Evolutionary conservation across 495 filamentous ascomycete genomes (phyloP).

Genomic region (Cercophora scortea): DNA sequence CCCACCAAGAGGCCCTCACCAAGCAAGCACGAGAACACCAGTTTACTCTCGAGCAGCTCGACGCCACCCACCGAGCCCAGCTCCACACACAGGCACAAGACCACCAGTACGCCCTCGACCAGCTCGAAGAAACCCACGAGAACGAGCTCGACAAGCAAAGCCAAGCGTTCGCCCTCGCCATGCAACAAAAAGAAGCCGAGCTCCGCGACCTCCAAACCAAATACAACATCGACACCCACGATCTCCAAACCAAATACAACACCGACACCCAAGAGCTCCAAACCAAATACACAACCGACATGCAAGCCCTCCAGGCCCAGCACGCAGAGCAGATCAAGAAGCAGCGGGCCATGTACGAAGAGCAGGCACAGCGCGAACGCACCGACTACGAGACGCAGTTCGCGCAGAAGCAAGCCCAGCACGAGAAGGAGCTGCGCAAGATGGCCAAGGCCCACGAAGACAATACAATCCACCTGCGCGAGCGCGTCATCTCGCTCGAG

Average conservation of each 20-base stretch:
- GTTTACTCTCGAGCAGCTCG: background rate
- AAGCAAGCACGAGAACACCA: no score
- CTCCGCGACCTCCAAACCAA: background rate
- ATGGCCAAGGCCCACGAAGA: conserved; percentile 1
- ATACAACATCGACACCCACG: no score
- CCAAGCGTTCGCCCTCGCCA: background rate
- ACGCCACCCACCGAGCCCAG: background rate
- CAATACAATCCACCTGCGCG: background rate
- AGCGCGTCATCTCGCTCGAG: conserved; percentile 9
- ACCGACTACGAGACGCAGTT: background rate
- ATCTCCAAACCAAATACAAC: no score
- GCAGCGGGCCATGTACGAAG: background rate
- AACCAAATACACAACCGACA: no score
- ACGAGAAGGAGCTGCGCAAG: background rate
- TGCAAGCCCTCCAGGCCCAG: no score
- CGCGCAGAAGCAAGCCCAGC: background rate
- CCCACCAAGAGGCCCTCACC: background rate
- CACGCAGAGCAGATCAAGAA: background rate
- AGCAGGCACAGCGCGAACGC: background rate
- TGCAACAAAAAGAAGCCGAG: background rate
- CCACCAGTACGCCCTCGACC: no score
- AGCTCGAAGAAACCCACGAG: background rate
- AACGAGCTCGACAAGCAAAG: background rate
- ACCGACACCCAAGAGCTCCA: no score
- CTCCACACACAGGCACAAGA: no score